phyloP scores from a whole-genome alignment of 1,284 basidiomycete species.

The Schizophyllum amplum region DNA sequence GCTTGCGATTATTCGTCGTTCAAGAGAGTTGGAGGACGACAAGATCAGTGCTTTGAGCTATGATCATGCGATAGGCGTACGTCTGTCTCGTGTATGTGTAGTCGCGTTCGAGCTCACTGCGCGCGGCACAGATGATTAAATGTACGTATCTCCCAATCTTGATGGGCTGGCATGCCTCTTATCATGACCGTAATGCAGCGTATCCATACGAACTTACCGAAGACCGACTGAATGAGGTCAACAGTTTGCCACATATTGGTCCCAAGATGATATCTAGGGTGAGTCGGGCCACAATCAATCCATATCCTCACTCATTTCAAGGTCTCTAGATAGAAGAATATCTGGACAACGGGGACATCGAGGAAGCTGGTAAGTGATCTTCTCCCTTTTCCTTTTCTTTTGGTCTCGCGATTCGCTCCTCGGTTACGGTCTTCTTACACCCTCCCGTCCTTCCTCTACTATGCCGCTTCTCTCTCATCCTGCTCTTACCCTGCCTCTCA shows the following conservation, averaged over 20 bases:
- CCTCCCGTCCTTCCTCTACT: no score
- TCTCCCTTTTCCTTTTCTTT: neutral
- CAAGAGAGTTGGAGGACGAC: slow-evolving; percentile 56
- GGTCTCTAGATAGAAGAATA: slow-evolving; percentile 52
- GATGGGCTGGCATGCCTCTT: neutral
- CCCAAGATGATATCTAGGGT: slow-evolving; percentile 55
- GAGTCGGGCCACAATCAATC: neutral
- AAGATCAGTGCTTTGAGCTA: slow-evolving; percentile 60
- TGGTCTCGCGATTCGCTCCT: no score
- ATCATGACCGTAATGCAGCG: slow-evolving; percentile 30
- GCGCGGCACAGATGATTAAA: slow-evolving; percentile 43
- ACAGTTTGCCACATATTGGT: slow-evolving; percentile 52
- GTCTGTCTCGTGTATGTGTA: slow-evolving; percentile 13
- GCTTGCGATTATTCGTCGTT: slow-evolving; percentile 49
- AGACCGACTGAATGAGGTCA: slow-evolving; percentile 35
- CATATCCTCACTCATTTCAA: neutral
- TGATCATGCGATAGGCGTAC: slow-evolving; percentile 55
- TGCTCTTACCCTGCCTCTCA: no score
- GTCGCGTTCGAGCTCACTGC: slow-evolving; percentile 1
- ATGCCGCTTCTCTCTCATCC: no score
- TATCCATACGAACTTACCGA: slow-evolving; percentile 49
- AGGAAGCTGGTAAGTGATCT: slow-evolving; percentile 46
- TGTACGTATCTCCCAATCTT: slow-evolving; percentile 26
- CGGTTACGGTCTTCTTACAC: no score
- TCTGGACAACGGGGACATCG: slow-evolving; percentile 42